Percentiles rank a stretch among this genome's conserved stretches.
phyloP scores from a whole-genome alignment of 345 rosid genomes.

The Abelmoschus esculentus region DNA sequence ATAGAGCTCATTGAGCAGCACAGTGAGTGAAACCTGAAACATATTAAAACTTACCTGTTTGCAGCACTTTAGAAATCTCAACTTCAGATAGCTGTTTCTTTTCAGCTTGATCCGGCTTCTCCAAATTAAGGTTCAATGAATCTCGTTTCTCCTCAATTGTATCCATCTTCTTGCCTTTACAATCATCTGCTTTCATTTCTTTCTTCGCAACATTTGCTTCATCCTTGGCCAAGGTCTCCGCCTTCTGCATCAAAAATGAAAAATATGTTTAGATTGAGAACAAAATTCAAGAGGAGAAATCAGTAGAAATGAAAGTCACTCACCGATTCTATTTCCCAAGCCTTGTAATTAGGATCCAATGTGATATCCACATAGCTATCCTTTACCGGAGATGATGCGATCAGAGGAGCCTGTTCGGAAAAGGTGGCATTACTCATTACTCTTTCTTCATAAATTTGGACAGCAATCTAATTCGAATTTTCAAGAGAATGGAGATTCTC shows the following conservation, averaged over 20 bases:
- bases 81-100: slow-evolving; percentile 22
- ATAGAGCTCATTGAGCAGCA: not conserved
- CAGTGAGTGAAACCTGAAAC: not conserved
- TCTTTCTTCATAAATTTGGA: slow-evolving; percentile 18
- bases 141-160: slow-evolving; percentile 13
- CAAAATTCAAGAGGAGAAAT: not conserved
- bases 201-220: slow-evolving; percentile 15
- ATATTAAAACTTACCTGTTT: slow-evolving; percentile 25
- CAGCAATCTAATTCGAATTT: slow-evolving; percentile 16
- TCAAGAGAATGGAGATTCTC: slow-evolving; percentile 23
- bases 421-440: not conserved
- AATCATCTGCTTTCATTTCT: slow-evolving; percentile 15
- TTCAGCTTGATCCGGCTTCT: slow-evolving; percentile 24
- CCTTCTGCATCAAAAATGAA: slow-evolving; percentile 12
- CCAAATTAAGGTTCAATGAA: slow-evolving; percentile 29
- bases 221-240: slow-evolving; percentile 12
- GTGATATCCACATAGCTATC: slow-evolving; percentile 14
- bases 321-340: slow-evolving; percentile 17
- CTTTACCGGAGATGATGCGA: slow-evolving; percentile 25
- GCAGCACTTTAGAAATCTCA: slow-evolving; percentile 17
- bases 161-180: slow-evolving; percentile 14
- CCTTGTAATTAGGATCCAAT: slow-evolving; percentile 15
- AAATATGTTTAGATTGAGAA: not conserved
- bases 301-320: slow-evolving; percentile 7
- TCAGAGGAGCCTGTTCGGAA: slow-evolving; percentile 39